Evolutionary conservation across 768 basidiomycete species (phyloP), one percentile per base, ranked within the genome.

Genomic region (Clitopilus hobsonii): DNA sequence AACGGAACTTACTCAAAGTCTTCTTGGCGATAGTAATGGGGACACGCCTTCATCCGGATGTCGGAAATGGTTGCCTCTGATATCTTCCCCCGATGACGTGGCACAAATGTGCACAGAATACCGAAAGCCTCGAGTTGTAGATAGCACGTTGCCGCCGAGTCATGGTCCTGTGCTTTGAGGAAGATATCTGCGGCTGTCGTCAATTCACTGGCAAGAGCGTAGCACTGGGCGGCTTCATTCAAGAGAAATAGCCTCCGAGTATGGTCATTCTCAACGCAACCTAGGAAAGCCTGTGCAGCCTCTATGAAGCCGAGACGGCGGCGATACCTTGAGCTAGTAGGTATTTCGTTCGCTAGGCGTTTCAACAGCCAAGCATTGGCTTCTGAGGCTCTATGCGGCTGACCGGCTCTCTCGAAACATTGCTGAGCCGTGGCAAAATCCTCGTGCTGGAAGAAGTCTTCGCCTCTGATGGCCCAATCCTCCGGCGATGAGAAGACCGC

Each of bases 351-450:
- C 7, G 85, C 85, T 23, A 73, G 63, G 56, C 82, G 77, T 53
- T 82, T 76, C 3, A 84, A 71, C 52, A 75, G 71, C 58, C 81
- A 85, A 0, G 85, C 81, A 7, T 76, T 57, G 1, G 83, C 74
- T 8, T 83, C 73, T 1, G 65, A 71, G 14, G 67, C 74, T 64
- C 84, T 73, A 16, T 73, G 72, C 0, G 57, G 65, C 47, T 71
- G 61, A 1, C 57, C 67, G 1, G 85, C 86, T 2, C 77, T 73
- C 48, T 75, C 72, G 41, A 77, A 85, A 53, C 80, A 81, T 49
- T 80, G 72, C 70, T 74, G 75, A 0, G 85, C 82, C 56, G 84
- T 79, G 2, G 70, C 60, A 57, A 79, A 86, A 32, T 71, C 69
- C 29, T 75, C 69, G 52, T 76, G 69, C 7, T 69, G 64, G 45